Evolutionary conservation across 495 filamentous ascomycete genomes (phyloP).

Genomic region (Chlorociboria aeruginascens): DNA sequence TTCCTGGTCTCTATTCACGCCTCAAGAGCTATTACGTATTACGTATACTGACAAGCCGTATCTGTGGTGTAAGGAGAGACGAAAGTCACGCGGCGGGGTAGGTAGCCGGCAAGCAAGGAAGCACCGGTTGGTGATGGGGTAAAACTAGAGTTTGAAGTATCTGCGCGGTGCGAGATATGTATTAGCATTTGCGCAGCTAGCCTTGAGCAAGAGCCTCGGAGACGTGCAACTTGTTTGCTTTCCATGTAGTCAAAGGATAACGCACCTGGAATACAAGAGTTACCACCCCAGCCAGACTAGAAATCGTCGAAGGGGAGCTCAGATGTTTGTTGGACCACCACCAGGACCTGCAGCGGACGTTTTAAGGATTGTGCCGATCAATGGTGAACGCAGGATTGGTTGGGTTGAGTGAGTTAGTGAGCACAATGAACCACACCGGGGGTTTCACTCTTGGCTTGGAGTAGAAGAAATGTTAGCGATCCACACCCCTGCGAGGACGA

Average conservation of each 20-base stretch:
- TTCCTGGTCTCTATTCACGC: too few relatives aligned
- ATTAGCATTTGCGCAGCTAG: neutral
- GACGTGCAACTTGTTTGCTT: neutral
- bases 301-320: neutral
- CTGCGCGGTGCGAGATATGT: conserved; percentile 1
- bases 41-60: too few relatives aligned
- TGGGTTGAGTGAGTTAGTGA: neutral
- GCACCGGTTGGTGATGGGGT: too few relatives aligned
- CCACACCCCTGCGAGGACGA: conserved; percentile 2
- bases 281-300: neutral
- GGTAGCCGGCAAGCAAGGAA: too few relatives aligned
- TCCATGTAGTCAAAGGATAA: neutral
- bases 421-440: neutral
- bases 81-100: too few relatives aligned
- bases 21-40: too few relatives aligned
- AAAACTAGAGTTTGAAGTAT: too few relatives aligned
- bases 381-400: neutral
- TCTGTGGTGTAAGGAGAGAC: too few relatives aligned
- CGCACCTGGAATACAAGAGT: neutral
- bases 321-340: neutral
- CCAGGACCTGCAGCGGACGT: too few relatives aligned
- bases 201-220: neutral
- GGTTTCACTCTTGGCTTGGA: neutral
- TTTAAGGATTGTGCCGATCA: too few relatives aligned
- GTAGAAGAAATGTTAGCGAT: conserved; percentile 4